A percentile compares a stretch with the other conserved stretches of the same genome.
These are phyloP conservation scores for Colletotrichum siamense DNA, from an alignment of 2,329 filamentous ascomycete species.

Conservation along the genomic window DNA sequence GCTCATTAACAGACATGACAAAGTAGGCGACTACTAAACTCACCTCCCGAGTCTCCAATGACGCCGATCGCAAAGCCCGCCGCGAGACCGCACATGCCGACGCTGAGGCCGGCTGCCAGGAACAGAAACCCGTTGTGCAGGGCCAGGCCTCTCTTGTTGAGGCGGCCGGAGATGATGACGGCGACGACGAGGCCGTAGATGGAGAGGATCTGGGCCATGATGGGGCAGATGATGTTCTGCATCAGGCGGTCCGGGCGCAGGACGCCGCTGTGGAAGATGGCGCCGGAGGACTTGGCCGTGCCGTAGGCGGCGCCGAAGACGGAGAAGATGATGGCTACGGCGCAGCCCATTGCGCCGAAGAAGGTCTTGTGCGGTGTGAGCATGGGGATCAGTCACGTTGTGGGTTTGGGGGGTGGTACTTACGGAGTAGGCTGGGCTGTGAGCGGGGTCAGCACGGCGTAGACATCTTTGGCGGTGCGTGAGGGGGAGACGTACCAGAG, in stretches of 20 bases:
- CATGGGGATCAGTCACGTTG: background rate
- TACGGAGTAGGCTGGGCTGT: conserved; percentile 51
- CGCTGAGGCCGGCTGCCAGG: conserved; percentile 47
- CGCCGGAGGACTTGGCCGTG: conserved; percentile 46
- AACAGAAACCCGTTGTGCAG: conserved; percentile 49
- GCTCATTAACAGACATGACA: background rate
- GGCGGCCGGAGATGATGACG: conserved; percentile 47
- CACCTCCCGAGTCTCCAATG: conserved; percentile 50
- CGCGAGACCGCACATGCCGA: conserved; percentile 49
- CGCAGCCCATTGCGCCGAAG: conserved; percentile 47
- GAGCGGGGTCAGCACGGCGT: background rate
- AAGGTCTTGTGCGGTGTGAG: conserved; percentile 36
- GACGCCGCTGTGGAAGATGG: conserved; percentile 49
- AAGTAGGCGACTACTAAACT: conserved; percentile 16
- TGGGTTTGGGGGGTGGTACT: conserved; percentile 12
- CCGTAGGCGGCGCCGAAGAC: conserved; percentile 54
- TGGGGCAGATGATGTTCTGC: conserved; percentile 50
- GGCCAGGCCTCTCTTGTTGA: conserved; percentile 43
- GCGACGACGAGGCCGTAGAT: conserved; percentile 52
- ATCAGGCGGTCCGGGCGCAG: conserved; percentile 49
- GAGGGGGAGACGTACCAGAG: conserved; percentile 35
- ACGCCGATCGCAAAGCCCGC: conserved; percentile 53
- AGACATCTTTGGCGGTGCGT: background rate
- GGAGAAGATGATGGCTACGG: conserved; percentile 55
- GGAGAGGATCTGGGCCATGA: conserved; percentile 54